Percentiles rank a stretch among this genome's conserved stretches.
These are phyloP conservation scores for Dryas octopetala DNA, from an alignment of 306 rosid species.

Conservation along the genomic window DNA sequence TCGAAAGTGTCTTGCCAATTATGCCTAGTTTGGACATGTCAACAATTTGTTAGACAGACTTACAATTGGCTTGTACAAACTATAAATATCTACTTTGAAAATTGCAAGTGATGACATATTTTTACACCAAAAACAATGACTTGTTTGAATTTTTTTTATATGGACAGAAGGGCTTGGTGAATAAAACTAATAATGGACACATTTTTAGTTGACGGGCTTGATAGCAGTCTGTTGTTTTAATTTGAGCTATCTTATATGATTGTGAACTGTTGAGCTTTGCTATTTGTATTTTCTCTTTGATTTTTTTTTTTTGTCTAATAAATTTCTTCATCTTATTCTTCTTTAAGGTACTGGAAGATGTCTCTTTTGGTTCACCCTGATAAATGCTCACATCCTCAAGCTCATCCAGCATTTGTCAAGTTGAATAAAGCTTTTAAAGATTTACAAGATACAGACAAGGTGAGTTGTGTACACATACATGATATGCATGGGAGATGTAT, in stretches of 20 bases:
- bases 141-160: neutral
- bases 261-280: constrained; percentile 4
- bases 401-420: constrained; percentile 86
- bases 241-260: neutral
- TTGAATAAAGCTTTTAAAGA: constrained; percentile 89
- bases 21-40: no score
- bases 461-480: neutral
- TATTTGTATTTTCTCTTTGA: neutral
- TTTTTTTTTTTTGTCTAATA: neutral
- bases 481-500: neutral
- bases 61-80: no score
- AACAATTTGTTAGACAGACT: no score
- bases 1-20: no score
- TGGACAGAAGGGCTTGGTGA: neutral
- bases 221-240: neutral
- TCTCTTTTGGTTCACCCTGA: constrained; percentile 99
- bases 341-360: constrained; percentile 83
- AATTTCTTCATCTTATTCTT: neutral
- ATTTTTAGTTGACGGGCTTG: no score
- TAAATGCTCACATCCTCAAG: constrained; percentile 92
- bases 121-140: neutral
- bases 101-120: no score
- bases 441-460: constrained; percentile 79
- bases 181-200: no score
- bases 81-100: no score